These are phyloP conservation scores for Stachybotrys elegans DNA, from an alignment of 2,329 filamentous ascomycete species.

Conservation along the genomic window DNA sequence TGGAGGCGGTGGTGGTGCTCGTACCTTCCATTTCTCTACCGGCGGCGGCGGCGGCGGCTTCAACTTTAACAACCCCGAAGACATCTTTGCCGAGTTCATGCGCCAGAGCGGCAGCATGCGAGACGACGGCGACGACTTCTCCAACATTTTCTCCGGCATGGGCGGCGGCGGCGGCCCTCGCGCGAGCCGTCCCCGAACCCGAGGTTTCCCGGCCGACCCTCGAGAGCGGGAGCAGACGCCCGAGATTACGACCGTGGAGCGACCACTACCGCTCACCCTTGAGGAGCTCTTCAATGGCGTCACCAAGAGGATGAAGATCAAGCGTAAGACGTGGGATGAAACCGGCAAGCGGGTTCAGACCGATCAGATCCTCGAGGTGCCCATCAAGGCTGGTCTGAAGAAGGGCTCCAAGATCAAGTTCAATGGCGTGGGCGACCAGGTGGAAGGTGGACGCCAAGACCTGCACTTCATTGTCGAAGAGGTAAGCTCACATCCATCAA, in stretches of 20 bases:
- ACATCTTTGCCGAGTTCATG: constrained; percentile 82
- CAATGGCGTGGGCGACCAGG: constrained; percentile 93
- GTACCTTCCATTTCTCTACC: constrained; percentile 62
- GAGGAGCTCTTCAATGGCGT: constrained; percentile 86
- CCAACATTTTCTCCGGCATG: constrained; percentile 52
- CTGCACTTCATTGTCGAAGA: constrained; percentile 92
- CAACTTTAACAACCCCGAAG: constrained; percentile 76
- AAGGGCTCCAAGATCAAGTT: constrained; percentile 99
- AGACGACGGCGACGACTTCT: constrained; percentile 39
- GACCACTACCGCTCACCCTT: constrained; percentile 71
- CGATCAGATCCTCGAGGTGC: constrained; percentile 88
- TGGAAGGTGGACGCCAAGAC: constrained; percentile 93
- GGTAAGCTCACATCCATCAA: constrained; percentile 50
- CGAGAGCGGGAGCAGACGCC: constrained; percentile 48
- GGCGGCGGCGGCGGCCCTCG: constrained; percentile 31
- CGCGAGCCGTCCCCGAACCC: constrained; percentile 34
- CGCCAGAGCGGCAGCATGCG: constrained; percentile 45
- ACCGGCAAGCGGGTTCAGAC: constrained; percentile 79
- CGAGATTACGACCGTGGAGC: constrained; percentile 88
- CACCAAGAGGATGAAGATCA: constrained; percentile 97
- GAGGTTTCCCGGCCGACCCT: constrained; percentile 28
- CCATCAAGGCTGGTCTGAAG: constrained; percentile 93
- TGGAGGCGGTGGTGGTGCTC: constrained; percentile 35
- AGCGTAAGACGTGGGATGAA: constrained; percentile 89
- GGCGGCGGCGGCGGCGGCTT: constrained; percentile 58